Conservation (phyloP, 2,329 filamentous ascomycete genomes). For the Cladophialophora immunda region DNA sequence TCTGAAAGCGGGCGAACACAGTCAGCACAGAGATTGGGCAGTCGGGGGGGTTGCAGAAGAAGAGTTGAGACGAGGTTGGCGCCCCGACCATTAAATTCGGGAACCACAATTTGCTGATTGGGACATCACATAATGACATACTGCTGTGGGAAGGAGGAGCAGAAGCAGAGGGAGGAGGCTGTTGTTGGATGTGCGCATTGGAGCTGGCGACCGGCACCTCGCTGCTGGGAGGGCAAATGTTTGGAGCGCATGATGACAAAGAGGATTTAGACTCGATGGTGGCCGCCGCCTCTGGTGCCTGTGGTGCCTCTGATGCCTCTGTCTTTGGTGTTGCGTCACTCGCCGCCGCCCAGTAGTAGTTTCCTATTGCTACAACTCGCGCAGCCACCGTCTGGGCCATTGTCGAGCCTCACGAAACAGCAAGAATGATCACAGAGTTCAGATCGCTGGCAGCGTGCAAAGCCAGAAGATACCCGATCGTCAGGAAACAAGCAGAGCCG, state of each 20-base stretch:
- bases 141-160: slow-evolving; percentile 11
- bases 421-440: neutral
- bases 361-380: neutral
- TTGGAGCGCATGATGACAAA: slow-evolving; percentile 6
- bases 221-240: neutral
- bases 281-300: neutral
- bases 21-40: slow-evolving; percentile 29
- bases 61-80: slow-evolving; percentile 1
- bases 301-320: neutral
- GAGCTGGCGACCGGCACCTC: slow-evolving; percentile 5
- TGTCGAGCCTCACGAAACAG: neutral
- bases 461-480: neutral
- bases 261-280: neutral
- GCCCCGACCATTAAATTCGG: neutral
- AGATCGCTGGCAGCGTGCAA: neutral
- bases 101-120: slow-evolving; percentile 14
- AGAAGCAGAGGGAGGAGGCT: neutral
- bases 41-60: neutral
- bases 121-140: slow-evolving; percentile 22
- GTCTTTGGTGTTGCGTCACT: neutral
- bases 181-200: slow-evolving; percentile 8
- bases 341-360: neutral
- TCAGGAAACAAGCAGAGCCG: neutral
- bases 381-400: slow-evolving; percentile 7
- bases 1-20: slow-evolving; percentile 33